Base-by-base conservation (phyloP, 257 asterid species). In the Parsonsia alboflavescens region DNA sequence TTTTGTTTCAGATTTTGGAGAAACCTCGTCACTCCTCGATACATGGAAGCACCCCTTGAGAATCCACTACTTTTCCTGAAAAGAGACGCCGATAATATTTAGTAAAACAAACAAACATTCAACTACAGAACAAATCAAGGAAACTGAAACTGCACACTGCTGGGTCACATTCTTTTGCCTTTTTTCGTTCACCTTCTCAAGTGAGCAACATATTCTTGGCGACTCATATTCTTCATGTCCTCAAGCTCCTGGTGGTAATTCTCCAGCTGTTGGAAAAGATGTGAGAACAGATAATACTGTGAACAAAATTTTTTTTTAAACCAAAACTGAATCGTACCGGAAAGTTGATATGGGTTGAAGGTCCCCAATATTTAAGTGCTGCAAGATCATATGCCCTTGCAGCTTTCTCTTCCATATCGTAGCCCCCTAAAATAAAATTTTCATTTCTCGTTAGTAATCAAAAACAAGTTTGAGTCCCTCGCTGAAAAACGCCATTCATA, bases 391-490 rank as follows among this genome's bases (percentile, higher is more conserved):
- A 93, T 0, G 98, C 91, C 82, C 97, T 90, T 7, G 98, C 98
- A 82, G 98, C 98, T 81, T 91, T 93, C 80, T 89, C 98, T 81
- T 93, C 98, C 97, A 87, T 89, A 78, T 93, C 97, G 86, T 91
- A 93, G 17, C 97, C 97, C 24, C 98, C 97, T 93, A 67, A 15
- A 52, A 15, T 15, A 50, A 74, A 15, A 21, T 12, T 53, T 22
- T 54, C 0, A 11, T 36, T 69, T 22, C 7, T 36, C 21, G 42
- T 49, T 49, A 33, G 53, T 57, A n/a, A 19, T 28, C 10, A 62
- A 3, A 15, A n/a, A 13, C 0, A 45, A 6, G 22, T 13, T 7
- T 30, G n/a, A 42, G 3, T 33, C 39, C 39, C 39, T 1, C 39
- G 2, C 39, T 1, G 39, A 33, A 33, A 33, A 33, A 33, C 39